Evolutionary conservation across 495 filamentous ascomycete species (phyloP).

Genomic region (Cryomyces minteri): DNA sequence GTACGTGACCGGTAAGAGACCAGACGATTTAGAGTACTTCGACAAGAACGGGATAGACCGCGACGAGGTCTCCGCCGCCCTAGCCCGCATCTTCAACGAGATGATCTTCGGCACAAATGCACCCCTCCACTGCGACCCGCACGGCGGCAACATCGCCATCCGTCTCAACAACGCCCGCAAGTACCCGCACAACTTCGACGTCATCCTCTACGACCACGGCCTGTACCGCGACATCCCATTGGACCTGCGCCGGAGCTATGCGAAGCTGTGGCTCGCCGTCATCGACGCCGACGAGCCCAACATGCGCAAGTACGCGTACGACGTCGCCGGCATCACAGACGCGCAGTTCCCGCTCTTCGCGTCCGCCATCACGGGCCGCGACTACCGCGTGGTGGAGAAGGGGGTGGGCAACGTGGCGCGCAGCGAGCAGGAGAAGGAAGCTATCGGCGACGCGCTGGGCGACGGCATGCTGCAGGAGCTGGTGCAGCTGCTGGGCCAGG

Average conservation of each 20-base stretch:
- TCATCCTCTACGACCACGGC: constrained; percentile 96
- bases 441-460: constrained; percentile 61
- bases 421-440: constrained; percentile 56
- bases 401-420: constrained; percentile 40
- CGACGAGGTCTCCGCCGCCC: constrained; percentile 86
- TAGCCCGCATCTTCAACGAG: constrained; percentile 92
- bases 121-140: constrained; percentile 91
- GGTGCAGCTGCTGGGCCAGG: constrained; percentile 72
- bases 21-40: constrained; percentile 76
- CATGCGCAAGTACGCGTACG: constrained; percentile 77
- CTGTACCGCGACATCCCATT: constrained; percentile 84
- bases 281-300: constrained; percentile 64
- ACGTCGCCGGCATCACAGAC: constrained; percentile 77
- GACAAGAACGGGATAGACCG: constrained; percentile 77
- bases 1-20: constrained; percentile 66
- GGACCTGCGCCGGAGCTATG: constrained; percentile 65
- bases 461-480: constrained; percentile 78
- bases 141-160: constrained; percentile 93
- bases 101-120: constrained; percentile 94
- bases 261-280: constrained; percentile 93
- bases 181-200: constrained; percentile 68
- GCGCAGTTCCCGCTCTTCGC: constrained; percentile 94
- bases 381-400: constrained; percentile 54
- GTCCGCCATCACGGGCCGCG: constrained; percentile 86
- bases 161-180: constrained; percentile 43